Conservation (phyloP, 208 protist genomes). For the Crithidia mellificae region DNA sequence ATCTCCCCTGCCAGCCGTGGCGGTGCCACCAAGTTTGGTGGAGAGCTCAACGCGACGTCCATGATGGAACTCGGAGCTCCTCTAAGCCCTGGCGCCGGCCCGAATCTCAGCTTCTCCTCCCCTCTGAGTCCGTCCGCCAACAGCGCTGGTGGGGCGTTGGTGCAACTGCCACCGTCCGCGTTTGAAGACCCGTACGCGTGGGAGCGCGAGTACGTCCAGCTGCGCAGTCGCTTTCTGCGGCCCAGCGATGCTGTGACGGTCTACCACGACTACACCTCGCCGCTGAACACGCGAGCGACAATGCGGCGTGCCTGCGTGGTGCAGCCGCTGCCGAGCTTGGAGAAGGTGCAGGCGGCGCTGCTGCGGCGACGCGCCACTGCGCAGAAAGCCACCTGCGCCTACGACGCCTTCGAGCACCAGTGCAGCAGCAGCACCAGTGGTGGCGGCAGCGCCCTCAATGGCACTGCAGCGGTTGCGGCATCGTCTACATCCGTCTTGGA, state of each 20-base stretch:
- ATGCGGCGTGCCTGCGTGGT: slow-evolving; percentile 65
- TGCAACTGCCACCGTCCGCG: slow-evolving; percentile 26
- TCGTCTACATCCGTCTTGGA: not conserved
- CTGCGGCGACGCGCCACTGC: slow-evolving; percentile 25
- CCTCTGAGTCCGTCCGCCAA: slow-evolving; percentile 3
- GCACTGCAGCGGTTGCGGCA: not conserved
- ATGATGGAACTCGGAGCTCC: not conserved
- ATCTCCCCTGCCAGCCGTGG: slow-evolving; percentile 14
- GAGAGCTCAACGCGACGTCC: not conserved
- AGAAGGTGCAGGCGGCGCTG: slow-evolving; percentile 51
- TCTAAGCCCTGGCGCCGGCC: not conserved
- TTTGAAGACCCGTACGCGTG: slow-evolving; percentile 53
- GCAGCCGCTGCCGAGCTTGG: slow-evolving; percentile 57
- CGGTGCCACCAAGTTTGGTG: not conserved
- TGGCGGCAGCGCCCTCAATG: too few species aligned
- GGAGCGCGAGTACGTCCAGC: slow-evolving; percentile 37
- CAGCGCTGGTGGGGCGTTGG: not conserved
- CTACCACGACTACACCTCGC: slow-evolving; percentile 40
- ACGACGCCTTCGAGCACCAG: slow-evolving; percentile 31
- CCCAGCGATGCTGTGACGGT: slow-evolving; percentile 49
- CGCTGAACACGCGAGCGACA: slow-evolving; percentile 46
- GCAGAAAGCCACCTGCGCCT: slow-evolving; percentile 26
- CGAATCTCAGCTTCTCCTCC: slow-evolving; percentile 12
- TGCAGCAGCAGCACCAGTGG: slow-evolving; percentile 13
- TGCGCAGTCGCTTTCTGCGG: slow-evolving; percentile 28